Evolutionary conservation across 2,329 filamentous ascomycete species (phyloP).

Genomic region (Gnomoniopsis sp.): DNA sequence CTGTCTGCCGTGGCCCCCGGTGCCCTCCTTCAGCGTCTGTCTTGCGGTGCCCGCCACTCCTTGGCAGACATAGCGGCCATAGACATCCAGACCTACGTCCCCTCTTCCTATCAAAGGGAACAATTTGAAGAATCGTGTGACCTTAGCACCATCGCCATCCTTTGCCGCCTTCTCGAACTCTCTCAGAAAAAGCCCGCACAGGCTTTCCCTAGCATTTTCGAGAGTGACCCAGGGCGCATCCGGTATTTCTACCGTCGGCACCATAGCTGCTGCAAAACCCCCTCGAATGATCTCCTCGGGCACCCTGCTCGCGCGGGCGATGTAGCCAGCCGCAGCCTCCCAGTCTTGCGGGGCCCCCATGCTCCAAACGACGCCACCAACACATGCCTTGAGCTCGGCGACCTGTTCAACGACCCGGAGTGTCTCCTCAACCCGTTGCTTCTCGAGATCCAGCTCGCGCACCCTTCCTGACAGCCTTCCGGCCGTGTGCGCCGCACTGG

Average conservation of each 20-base stretch:
- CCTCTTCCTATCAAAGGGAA: slow-evolving; percentile 90
- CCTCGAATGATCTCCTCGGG: slow-evolving; percentile 78
- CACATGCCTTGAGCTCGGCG: slow-evolving; percentile 92
- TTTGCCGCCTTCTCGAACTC: slow-evolving; percentile 92
- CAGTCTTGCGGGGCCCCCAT: slow-evolving; percentile 99
- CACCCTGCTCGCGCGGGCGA: slow-evolving; percentile 77
- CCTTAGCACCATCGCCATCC: slow-evolving; percentile 81
- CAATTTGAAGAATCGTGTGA: slow-evolving; percentile 96
- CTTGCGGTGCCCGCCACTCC: slow-evolving; percentile 85
- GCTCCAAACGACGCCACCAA: slow-evolving; percentile 87
- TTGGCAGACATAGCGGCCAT: slow-evolving; percentile 93
- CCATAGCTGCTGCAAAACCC: slow-evolving; percentile 84
- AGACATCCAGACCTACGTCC: slow-evolving; percentile 88
- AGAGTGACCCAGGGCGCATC: slow-evolving; percentile 86
- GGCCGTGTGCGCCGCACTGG: slow-evolving; percentile 80
- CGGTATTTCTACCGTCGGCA: slow-evolving; percentile 92
- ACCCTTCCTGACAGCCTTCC: slow-evolving; percentile 83
- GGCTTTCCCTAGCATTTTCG: slow-evolving; percentile 79
- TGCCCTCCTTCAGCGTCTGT: slow-evolving; percentile 69
- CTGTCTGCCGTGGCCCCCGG: slow-evolving; percentile 51
- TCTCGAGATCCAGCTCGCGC: slow-evolving; percentile 83
- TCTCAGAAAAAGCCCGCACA: slow-evolving; percentile 85
- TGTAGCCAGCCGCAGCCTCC: slow-evolving; percentile 91
- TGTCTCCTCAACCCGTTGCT: slow-evolving; percentile 85
- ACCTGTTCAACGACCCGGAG: slow-evolving; percentile 93